Evolutionary conservation across 257 asterid species (phyloP), one percentile per base, ranked within the genome.

Genomic region (Primulina tabacum): DNA sequence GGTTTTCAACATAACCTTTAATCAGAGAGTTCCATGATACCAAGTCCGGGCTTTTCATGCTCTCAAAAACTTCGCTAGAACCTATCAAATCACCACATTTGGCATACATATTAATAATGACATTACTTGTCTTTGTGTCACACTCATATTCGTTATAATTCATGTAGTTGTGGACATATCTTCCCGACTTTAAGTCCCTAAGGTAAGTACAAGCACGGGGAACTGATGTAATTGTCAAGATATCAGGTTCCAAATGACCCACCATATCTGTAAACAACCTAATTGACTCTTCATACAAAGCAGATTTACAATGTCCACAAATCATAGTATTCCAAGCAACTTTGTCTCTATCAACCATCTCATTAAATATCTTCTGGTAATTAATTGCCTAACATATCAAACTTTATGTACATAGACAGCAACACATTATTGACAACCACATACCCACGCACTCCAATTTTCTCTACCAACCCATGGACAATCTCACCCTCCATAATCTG

Each of bases 1-100:
- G 73, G 17, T 76, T 77, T 32, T 85, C 90, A 32, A 79, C 64
- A 73, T 78, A 89, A 75, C 94, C 96, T 21, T 62, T 80, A 68
- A 92, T 83, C 17, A 88, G 69, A 24, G 96, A 85, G 83, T 92
- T 89, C 90, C 97, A 92, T 0, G 97, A 86, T 73, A 92, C 91
- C 77, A 82, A 77, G 79, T 92, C 98, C 73, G 73, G 69, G 78
- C 52, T 80, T 79, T 73, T 74, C 90, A 84, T 81, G 70, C 40
- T 72, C 77, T 87, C 88, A 75, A 89, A 90, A 73, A 85, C 87
- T 73, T 75, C 73, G 70, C 84, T 82, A 64, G 97, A 79, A 70
- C 71, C 72, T 35, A 56, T 38, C 65, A 90, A 58, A 71, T 88
- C 91, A 66, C 92, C 91, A 78, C 95, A 92, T 75, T 84, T 92